Base-by-base conservation (phyloP, 2,329 filamentous ascomycete species). In the Aureobasidium sp. region DNA sequence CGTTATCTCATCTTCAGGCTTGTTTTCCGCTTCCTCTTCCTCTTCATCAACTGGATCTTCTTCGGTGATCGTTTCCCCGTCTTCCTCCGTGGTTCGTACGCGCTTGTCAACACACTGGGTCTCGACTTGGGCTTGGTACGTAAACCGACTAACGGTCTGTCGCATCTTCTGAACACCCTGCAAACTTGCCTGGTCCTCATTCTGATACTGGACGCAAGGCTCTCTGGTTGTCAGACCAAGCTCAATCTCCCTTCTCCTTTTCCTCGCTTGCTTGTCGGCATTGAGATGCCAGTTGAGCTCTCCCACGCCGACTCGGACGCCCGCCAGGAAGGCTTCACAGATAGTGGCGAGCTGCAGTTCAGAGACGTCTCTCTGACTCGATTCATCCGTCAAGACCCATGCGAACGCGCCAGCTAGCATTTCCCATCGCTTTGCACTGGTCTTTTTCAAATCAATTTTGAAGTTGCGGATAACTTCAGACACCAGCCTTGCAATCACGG, bases 271-370 rank as follows among this genome's bases (percentile, higher is more conserved):
- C 2, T 29, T 34, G 10, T 12, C 12, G 1, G 27, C 2, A 5
- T 44, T 29, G 19, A 37, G 30, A 25, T 53, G 50, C 50, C 50
- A 53, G 12, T 53, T 53, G 8, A 44, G 7, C n/a, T 42, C 39
- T 11, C 50, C 50, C 1, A 44, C 3, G 2, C 50, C 50, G 1
- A 3, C 17, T 2, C 29, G 17, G 8, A 41, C 21, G 1, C 50
- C 50, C 4, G 35, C 35, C 4, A 42, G 10, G 32, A 53, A 53
- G 4, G 50, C 39, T 16, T 53, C 17, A 17, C 25, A 10, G 6
- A 24, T n/a, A 1, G 11, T 12, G 1, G 25, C 4, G 1, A 52
- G 16, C 1, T 29, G 4, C 2, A 1, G 2, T 16, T 49, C 47
- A 1, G 25, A n/a, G 6, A 22, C 27, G 11, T 11, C 3, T 3